Percentiles rank a stretch among this genome's conserved stretches.
These are phyloP conservation scores for Hordeum pubiflorum DNA, from an alignment of 202 grass and related monocot species.

Conservation along the genomic window DNA sequence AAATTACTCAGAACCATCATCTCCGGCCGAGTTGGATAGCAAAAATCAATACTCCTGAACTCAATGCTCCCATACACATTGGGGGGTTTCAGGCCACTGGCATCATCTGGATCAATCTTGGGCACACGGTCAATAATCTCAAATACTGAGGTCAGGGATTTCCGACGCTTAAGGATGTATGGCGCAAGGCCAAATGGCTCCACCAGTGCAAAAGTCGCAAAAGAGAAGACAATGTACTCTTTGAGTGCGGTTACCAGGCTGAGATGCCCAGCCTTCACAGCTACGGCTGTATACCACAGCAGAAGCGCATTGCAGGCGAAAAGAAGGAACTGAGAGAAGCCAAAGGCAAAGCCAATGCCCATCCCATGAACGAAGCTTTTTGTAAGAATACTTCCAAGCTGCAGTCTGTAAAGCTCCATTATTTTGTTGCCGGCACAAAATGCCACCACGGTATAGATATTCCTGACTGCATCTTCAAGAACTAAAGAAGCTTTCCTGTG, in stretches of 20 bases:
- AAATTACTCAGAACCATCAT: constrained; percentile 81
- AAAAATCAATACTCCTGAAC: constrained; percentile 79
- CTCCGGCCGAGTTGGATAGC: constrained; percentile 71
- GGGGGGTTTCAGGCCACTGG: constrained; percentile 69
- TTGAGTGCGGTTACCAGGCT: constrained; percentile 72
- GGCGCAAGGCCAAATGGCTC: constrained; percentile 96
- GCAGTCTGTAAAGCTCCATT: constrained; percentile 91
- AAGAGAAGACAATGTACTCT: constrained; percentile 94
- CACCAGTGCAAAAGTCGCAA: constrained; percentile 81
- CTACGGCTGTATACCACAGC: constrained; percentile 75
- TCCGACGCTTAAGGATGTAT: constrained; percentile 80
- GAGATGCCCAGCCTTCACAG: constrained; percentile 55
- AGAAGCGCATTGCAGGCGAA: constrained; percentile 90
- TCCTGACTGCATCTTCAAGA: constrained; percentile 91
- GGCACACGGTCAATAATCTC: constrained; percentile 82
- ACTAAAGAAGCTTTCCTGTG: constrained; percentile 93
- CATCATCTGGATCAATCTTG: constrained; percentile 93
- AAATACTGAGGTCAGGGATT: constrained; percentile 74
- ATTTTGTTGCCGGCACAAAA: constrained; percentile 95
- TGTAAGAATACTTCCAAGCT: constrained; percentile 68
- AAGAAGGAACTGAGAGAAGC: constrained; percentile 94
- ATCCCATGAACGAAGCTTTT: constrained; percentile 83
- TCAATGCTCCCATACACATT: constrained; percentile 93
- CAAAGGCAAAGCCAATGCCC: constrained; percentile 86
- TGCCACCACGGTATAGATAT: constrained; percentile 97